Base-by-base conservation (phyloP, 805 yeast genomes). In the Starmerella powellii region DNA sequence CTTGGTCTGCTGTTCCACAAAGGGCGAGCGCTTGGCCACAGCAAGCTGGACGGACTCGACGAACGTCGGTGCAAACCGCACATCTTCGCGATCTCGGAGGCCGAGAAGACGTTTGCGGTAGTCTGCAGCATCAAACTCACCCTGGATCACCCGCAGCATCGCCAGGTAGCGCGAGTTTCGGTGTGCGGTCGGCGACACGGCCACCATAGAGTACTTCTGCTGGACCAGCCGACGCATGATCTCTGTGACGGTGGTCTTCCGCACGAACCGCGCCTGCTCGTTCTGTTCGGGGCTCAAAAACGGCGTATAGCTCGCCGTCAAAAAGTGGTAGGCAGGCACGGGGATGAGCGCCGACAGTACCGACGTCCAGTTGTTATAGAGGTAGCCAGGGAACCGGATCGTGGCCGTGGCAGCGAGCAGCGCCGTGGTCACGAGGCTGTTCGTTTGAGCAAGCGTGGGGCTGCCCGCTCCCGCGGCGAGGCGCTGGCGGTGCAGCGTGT, bases 381-480 rank as follows among this genome's bases (percentile, higher is more conserved):
- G 79, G 63, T 85, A 85, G 37, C 91, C 78, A 3, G 98, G 98
- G 59, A 81, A 88, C 51, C 98, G 68, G 34, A 91, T 63, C 0
- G 97, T 82, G 47, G 88, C 83, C 2, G 97, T 83, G 2, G 85
- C 66, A 0, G 87, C 77, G 0, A 94, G 78, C 68, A 86, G 73
- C 8, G 84, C 85, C 8, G 86, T 77, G 0, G 96, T 74, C 2
- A 91, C 85, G 32, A 91, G 66, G 56, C 81, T 84, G 63, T 91
- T 91, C 2, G 88, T 76, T 43, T 86, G 87, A 38, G 71, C 74
- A 54, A 79, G 80, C 2, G 87, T 76, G 8, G 82, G 80, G 19
- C 37, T 31, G n/a, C 18, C 32, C 3, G 21, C 11, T 3, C 32
- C 39, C 8, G 13, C 27, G n/a, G 34, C 31, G 10, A 18, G 37